Conservation (phyloP, 2,329 filamentous ascomycete species). For the Dothidotthia symphoricarpi region DNA sequence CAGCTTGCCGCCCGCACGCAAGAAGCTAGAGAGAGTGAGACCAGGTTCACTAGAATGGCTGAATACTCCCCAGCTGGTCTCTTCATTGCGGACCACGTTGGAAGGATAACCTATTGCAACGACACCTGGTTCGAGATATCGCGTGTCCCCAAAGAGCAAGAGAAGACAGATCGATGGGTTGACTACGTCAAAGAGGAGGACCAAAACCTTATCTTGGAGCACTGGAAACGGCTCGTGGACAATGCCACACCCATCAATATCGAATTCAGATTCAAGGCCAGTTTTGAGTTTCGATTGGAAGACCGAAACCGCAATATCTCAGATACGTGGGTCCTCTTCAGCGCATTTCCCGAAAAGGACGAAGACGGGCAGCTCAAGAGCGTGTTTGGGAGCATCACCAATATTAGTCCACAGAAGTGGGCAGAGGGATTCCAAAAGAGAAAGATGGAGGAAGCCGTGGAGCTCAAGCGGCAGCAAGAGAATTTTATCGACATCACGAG, state of each 20-base stretch:
- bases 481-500: constrained; percentile 79
- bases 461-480: constrained; percentile 77
- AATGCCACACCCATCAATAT: constrained; percentile 65
- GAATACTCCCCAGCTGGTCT: constrained; percentile 81
- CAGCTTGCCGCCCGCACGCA: constrained; percentile 65
- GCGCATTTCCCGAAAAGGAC: constrained; percentile 70
- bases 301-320: constrained; percentile 54
- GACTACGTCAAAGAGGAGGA: constrained; percentile 69
- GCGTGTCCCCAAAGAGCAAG: constrained; percentile 59
- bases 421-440: constrained; percentile 77
- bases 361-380: constrained; percentile 64
- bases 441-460: constrained; percentile 75
- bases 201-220: constrained; percentile 54
- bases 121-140: constrained; percentile 72
- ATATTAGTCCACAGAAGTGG: constrained; percentile 83
- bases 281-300: constrained; percentile 61
- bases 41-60: constrained; percentile 79
- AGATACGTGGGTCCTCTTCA: constrained; percentile 77
- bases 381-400: constrained; percentile 78
- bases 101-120: constrained; percentile 75
- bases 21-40: constrained; percentile 63
- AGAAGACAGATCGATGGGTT: constrained; percentile 67
- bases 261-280: constrained; percentile 73
- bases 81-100: constrained; percentile 73
- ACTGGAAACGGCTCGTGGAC: constrained; percentile 63